Percentiles rank a stretch among this genome's conserved stretches.
Conservation (phyloP, 331 rosid genomes). For the Malus hybrid region DNA sequence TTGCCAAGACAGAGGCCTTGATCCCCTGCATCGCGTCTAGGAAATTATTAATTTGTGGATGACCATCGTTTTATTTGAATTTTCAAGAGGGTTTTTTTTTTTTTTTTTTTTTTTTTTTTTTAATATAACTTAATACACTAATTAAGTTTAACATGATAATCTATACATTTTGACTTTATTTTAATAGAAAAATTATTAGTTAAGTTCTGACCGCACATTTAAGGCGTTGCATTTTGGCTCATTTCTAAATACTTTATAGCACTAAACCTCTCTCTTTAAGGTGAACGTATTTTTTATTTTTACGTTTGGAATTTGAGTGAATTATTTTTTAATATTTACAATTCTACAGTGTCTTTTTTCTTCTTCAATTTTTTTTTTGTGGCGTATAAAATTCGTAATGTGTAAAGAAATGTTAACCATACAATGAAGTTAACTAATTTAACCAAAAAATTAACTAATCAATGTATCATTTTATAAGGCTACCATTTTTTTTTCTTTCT, state of each 20-base stretch:
- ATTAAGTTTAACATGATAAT: not conserved
- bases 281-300: rapidly evolving
- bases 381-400: too few relatives aligned
- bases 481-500: too few relatives aligned
- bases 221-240: rapidly evolving
- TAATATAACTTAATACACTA: not conserved
- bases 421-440: not conserved
- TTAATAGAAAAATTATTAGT: too few relatives aligned
- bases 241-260: not conserved
- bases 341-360: rapidly evolving
- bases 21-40: constrained; percentile 18
- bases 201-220: not conserved
- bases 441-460: not conserved
- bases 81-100: too few relatives aligned
- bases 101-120: too few relatives aligned
- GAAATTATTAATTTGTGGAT: not conserved
- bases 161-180: not conserved
- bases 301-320: too few relatives aligned
- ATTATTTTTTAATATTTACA: too few relatives aligned
- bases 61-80: not conserved
- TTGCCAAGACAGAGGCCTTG: constrained; percentile 5
- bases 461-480: too few relatives aligned
- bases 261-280: rapidly evolving
- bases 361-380: not conserved
- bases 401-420: not conserved